Evolutionary conservation across 2,329 filamentous ascomycete genomes (phyloP), one percentile per base, ranked within the genome.

Genomic region (Diplodia seriata): DNA sequence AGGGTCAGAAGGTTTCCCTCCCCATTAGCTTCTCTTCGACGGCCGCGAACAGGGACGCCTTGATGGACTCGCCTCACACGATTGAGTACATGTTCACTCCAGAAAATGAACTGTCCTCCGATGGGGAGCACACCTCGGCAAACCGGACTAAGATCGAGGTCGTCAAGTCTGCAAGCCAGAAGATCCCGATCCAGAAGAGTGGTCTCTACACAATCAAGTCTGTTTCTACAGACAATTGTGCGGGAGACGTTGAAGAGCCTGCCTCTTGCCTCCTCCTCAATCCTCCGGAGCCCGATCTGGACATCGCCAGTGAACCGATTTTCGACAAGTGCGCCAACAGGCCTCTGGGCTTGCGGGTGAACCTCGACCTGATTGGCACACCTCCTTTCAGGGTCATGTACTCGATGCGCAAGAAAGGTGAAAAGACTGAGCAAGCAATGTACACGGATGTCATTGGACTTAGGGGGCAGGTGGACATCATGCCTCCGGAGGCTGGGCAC

Each of bases 301-400:
- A 87, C 4, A 83, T 99, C 61, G 86, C 86, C 38, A 85, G 89
- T 7, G 91, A 97, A 73, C 90, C 93, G 70, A 93, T 99, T 53
- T 91, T 92, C 64, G 95, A 99, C 78, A 97, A 96, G 76, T 99
- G 95, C 77, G 94, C 94, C 43, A 93, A 94, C 57, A 97, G 93
- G 75, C 93, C 95, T 0, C 92, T 99, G 70, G 95, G 95, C 50
- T 85, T 99, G 66, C 87, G 91, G 12, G 92, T 99, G 51, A 91
- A 95, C 74, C 82, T 99, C 61, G 93, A 98, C 76, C 85, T 99
- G 49, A 91, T 94, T 33, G 95, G 95, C 69, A 97, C 93, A 0
- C 94, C 96, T 55, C 94, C 94, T 1, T 99, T 99, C 80, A 83
- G 85, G n/a, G 84, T 99, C 55, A 83, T 85, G 26, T 99, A 97